Conservation (phyloP, 768 basidiomycete genomes). For the Rubroboletus pulcherrimus region DNA sequence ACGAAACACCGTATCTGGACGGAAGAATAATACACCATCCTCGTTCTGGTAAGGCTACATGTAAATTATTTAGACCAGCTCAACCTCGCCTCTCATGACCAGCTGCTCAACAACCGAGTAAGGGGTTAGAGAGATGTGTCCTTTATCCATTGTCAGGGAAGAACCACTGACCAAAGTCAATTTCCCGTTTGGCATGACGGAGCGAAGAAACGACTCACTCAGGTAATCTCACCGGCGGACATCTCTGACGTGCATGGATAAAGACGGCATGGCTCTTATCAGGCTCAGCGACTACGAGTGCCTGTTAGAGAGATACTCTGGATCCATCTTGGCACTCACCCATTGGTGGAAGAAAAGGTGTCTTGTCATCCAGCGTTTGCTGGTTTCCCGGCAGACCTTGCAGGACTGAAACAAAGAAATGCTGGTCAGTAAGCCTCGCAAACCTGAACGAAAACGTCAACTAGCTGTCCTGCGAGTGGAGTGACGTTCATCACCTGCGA, state of each 20-base stretch:
- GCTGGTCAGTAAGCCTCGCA: constrained; percentile 69
- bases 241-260: constrained; percentile 69
- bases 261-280: constrained; percentile 77
- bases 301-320: constrained; percentile 8
- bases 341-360: constrained; percentile 73
- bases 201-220: constrained; percentile 46
- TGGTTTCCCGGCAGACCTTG: constrained; percentile 79
- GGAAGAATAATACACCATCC: constrained; percentile 11
- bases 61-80: constrained; percentile 55
- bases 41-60: constrained; percentile 14
- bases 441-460: constrained; percentile 45
- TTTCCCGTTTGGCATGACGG: neutral
- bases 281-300: constrained; percentile 65
- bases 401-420: constrained; percentile 76
- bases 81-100: constrained; percentile 66
- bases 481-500: constrained; percentile 46
- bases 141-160: constrained; percentile 69
- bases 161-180: constrained; percentile 50
- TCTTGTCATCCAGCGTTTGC: constrained; percentile 70
- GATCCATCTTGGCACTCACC: constrained; percentile 37
- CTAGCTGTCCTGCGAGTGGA: neutral
- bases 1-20: constrained; percentile 5
- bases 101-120: constrained; percentile 76
- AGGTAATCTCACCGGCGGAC: constrained; percentile 62
- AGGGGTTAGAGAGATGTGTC: constrained; percentile 76